These are phyloP conservation scores for Aspergillus hancockii DNA, from an alignment of 495 filamentous ascomycete species.

Conservation along the genomic window DNA sequence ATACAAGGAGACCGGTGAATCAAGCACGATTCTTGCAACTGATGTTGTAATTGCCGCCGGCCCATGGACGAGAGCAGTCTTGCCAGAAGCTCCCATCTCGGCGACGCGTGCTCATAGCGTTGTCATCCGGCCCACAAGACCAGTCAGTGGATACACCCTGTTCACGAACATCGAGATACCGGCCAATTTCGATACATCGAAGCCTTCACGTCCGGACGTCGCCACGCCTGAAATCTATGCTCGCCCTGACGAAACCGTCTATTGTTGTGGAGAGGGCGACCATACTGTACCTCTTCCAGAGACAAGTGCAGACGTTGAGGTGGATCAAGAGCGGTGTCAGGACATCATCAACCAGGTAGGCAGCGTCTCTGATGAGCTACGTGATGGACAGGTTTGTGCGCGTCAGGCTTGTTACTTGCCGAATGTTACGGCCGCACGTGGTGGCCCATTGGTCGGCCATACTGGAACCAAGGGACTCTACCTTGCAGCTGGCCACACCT, in stretches of 20 bases:
- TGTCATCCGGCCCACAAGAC: conserved; percentile 69
- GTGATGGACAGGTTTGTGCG: conserved; percentile 72
- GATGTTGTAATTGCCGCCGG: conserved; percentile 84
- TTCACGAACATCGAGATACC: conserved; percentile 90
- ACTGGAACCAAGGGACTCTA: conserved; percentile 76
- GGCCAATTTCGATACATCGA: conserved; percentile 50
- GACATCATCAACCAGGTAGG: conserved; percentile 83
- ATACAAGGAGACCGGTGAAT: conserved; percentile 59
- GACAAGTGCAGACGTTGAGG: conserved; percentile 73
- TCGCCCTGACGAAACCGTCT: conserved; percentile 83
- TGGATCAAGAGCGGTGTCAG: conserved; percentile 76
- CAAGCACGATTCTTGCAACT: conserved; percentile 68
- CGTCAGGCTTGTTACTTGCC: conserved; percentile 95
- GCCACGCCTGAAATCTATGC: conserved; percentile 93
- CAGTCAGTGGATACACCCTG: conserved; percentile 83
- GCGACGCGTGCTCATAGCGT: conserved; percentile 88
- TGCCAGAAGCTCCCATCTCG: conserved; percentile 75
- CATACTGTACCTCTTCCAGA: conserved; percentile 70
- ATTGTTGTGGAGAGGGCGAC: conserved; percentile 93
- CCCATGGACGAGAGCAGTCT: conserved; percentile 80
- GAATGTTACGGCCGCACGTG: conserved; percentile 61
- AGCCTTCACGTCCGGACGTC: conserved; percentile 55
- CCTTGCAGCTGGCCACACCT: conserved; percentile 89
- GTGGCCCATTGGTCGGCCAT: conserved; percentile 75
- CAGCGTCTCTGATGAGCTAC: conserved; percentile 73